Percentiles rank a stretch among this genome's conserved stretches.
These are phyloP conservation scores for Ophiostoma quercus DNA, from an alignment of 2,329 filamentous ascomycete genomes.

Conservation along the genomic window DNA sequence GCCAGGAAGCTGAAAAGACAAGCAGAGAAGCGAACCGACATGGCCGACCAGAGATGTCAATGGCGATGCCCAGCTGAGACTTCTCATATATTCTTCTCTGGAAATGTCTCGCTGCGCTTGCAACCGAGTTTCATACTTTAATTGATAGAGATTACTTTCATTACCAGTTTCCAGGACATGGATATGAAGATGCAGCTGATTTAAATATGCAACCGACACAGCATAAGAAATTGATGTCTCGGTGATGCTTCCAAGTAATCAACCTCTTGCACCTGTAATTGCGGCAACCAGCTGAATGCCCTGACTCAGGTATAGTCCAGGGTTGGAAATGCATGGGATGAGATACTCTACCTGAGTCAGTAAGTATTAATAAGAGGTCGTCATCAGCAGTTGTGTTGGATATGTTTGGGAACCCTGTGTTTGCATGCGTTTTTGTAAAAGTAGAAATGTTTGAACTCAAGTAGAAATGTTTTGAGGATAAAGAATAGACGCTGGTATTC, in stretches of 20 bases:
- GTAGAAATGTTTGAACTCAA: too few relatives aligned
- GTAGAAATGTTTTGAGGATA: too few relatives aligned
- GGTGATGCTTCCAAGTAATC: neutral
- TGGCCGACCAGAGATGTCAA: neutral
- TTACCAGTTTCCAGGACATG: neutral
- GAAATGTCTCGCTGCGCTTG: neutral
- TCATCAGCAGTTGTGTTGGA: neutral
- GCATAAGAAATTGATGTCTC: conserved; percentile 12
- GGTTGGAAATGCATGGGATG: neutral
- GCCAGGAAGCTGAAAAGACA: too few relatives aligned
- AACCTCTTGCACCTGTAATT: neutral
- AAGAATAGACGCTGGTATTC: too few relatives aligned
- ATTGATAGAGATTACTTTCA: neutral
- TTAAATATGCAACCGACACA: neutral
- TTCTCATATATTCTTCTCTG: too few relatives aligned
- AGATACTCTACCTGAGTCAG: neutral
- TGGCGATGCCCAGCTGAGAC: neutral
- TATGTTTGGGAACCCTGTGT: neutral
- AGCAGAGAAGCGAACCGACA: neutral
- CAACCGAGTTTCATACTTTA: neutral
- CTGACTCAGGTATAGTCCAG: conserved; percentile 4
- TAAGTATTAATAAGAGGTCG: neutral
- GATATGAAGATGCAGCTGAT: neutral
- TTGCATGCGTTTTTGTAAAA: neutral
- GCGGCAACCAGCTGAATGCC: neutral